Evolutionary conservation across 2,329 filamentous ascomycete genomes (phyloP).

Genomic region (Microdochium paspali): DNA sequence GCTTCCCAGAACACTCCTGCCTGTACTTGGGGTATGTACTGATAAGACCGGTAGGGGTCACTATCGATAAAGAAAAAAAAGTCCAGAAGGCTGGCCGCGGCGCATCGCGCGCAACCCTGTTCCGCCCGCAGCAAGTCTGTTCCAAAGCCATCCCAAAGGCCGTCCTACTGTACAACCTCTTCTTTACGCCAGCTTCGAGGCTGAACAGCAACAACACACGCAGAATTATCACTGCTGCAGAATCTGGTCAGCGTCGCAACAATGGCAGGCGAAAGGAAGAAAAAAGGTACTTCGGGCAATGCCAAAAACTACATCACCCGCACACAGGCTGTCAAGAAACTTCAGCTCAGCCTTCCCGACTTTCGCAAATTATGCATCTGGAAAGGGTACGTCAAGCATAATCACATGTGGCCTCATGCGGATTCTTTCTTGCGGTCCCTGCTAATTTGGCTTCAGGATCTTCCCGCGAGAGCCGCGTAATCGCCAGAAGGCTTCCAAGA

Average conservation of each 20-base stretch:
- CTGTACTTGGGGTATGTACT: too few relatives aligned
- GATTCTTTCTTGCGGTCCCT: too few relatives aligned
- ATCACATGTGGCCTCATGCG: background rate
- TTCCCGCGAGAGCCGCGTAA: conserved; percentile 95
- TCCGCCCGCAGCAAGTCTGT: too few relatives aligned
- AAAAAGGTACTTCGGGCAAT: conserved; percentile 84
- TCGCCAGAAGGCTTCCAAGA: conserved; percentile 94
- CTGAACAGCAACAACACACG: too few relatives aligned
- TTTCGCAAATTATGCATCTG: conserved; percentile 98
- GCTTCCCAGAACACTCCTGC: too few relatives aligned
- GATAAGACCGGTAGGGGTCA: background rate
- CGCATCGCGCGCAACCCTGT: background rate
- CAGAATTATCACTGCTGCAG: background rate
- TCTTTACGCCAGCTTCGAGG: too few relatives aligned
- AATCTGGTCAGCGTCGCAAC: conserved; percentile 6
- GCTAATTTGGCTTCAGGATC: conserved; percentile 37
- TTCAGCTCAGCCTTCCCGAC: conserved; percentile 93
- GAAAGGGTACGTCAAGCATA: conserved; percentile 53
- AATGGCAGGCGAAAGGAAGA: conserved; percentile 70
- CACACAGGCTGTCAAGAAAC: conserved; percentile 93
- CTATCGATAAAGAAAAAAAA: conserved; percentile 15
- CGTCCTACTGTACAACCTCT: too few relatives aligned
- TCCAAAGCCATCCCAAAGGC: too few relatives aligned
- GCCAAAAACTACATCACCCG: conserved; percentile 98
- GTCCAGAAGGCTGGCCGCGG: conserved; percentile 4